Conservation (phyloP, 140 eudicot genomes). For the Cichorium intybus region DNA sequence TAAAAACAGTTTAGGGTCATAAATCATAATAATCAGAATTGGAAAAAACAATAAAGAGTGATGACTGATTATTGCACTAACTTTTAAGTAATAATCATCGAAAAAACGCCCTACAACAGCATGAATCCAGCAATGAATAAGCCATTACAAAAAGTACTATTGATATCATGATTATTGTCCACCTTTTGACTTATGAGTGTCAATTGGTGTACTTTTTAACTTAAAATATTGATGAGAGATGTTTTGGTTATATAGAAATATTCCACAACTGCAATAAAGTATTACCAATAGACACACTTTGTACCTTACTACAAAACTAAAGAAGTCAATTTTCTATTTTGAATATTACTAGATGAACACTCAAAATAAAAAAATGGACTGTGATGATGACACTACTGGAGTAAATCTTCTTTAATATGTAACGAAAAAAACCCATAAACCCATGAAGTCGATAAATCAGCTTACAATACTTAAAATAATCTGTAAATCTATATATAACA, state of each 20-base stretch:
- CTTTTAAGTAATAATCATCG: neutral
- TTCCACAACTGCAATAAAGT: neutral
- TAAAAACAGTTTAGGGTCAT: neutral
- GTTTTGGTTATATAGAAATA: neutral
- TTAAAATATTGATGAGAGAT: neutral
- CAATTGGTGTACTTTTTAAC: conserved; percentile 12
- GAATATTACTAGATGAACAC: neutral
- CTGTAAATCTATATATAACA: neutral
- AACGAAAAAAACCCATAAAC: neutral
- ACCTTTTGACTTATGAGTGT: conserved; percentile 22
- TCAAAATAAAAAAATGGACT: neutral
- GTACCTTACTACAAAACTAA: conserved; percentile 3
- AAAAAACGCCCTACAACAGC: neutral
- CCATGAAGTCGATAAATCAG: neutral
- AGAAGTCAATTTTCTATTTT: neutral
- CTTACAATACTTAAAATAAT: neutral
- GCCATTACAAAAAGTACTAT: conserved; percentile 1
- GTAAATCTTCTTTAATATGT: neutral
- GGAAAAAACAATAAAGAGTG: neutral
- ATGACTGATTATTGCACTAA: neutral
- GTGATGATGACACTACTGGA: neutral
- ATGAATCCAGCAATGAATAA: neutral
- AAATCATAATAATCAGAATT: neutral
- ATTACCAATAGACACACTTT: neutral
- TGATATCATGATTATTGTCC: conserved; percentile 15